Evolutionary conservation across 164 flowering plant genomes (phyloP).

Genomic region (Kalanchoe fedtschenkoi): DNA sequence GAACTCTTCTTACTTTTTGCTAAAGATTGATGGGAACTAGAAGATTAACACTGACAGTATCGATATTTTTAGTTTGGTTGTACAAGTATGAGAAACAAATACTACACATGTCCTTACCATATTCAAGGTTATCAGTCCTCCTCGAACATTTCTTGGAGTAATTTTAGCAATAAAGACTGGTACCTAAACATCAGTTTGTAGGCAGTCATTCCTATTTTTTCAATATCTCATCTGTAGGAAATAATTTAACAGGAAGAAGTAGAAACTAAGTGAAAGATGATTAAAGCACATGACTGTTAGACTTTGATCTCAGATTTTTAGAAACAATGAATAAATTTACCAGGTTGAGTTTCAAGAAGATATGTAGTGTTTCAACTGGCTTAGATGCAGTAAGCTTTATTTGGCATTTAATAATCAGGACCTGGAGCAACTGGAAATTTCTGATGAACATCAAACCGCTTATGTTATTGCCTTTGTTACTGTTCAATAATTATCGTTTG

Average conservation of each 20-base stretch:
- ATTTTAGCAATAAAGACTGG: conserved; percentile 65
- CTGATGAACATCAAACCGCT: no score
- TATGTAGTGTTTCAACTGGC: no score
- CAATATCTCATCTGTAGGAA: background rate
- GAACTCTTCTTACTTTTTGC: no score
- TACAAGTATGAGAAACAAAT: no score
- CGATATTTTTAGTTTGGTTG: no score
- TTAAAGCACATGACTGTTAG: conserved; percentile 23
- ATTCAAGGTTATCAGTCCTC: conserved; percentile 45
- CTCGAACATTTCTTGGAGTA: conserved; percentile 55
- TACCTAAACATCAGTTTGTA: conserved; percentile 24
- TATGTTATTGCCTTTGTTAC: no score
- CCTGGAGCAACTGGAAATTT: no score
- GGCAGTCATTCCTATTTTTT: background rate
- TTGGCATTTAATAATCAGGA: no score
- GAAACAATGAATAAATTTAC: no score
- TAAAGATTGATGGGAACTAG: background rate
- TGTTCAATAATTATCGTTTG: no score
- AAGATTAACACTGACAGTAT: background rate
- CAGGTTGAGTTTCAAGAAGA: no score
- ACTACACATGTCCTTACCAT: conserved; percentile 28
- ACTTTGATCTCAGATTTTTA: conserved; percentile 17
- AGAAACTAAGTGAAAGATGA: background rate
- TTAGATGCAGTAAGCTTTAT: no score
- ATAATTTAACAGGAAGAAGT: background rate